Evolutionary conservation across 345 rosid genomes (phyloP), one percentile per base, ranked within the genome.

Genomic region (Schrenkiella parvula): DNA sequence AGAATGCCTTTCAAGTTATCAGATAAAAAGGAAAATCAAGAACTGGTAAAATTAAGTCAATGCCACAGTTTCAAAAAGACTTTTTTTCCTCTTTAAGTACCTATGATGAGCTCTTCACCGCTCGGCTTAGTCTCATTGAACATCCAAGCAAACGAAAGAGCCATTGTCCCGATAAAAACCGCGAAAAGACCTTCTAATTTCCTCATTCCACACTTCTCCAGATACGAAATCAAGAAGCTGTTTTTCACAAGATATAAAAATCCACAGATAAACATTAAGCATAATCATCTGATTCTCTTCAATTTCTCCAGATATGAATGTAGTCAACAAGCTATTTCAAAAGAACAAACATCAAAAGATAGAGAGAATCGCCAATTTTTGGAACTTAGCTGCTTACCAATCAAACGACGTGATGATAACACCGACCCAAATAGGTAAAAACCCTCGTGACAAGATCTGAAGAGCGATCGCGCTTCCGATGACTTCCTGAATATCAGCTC

Each of bases 401-500:
- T 93, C 98, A n/a, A 82, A 83, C 0, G 98, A 84, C 0, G 98
- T 91, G 64, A 93, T 84, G 38, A 91, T 44, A 21, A 93, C 98
- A 8, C 97, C 98, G 2, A 79, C 88, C 98, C 98, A 91, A 10
- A 89, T 86, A 5, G 97, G 98, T 55, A 91, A 68, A 54, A 74
- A 75, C n/a, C 98, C 98, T 14, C 80, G 74, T 26, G 95, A 91
- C 88, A 93, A 81, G 29, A 93, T 90, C 86, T 87, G 90, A 61
- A 93, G 87, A 39, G 95, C 98, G 28, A 93, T 88, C 2, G 96
- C 98, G 38, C 96, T 89, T 19, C 97, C 98, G 25, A 93, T 91
- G 46, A 93, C 98, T 80, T 93, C 97, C 64, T 93, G 98, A 46
- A 93, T 91, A 62, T 93, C 98, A 42, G 98, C 98, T 4, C 93